Base-by-base conservation (phyloP, 75 land plant species). In the Isoetes taiwanensis region DNA sequence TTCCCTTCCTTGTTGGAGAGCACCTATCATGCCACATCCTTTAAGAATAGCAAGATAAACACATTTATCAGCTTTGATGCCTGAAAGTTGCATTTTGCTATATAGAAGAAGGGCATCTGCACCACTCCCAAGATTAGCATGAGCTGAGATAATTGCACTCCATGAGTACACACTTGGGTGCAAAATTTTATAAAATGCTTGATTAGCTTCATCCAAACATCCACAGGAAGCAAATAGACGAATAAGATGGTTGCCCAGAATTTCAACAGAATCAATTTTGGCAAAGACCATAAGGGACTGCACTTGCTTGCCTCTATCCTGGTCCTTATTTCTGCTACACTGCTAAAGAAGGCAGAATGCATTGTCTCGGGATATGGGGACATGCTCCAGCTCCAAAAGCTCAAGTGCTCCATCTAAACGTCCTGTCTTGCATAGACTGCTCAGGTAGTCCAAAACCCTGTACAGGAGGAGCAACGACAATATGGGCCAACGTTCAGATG, bases 81-180 rank as follows among this genome's bases (percentile, higher is more conserved):
- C 12, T 2, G 28, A 28, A 29, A 2, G 2, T 11, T 3, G 3
- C 55, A 53, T 53, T 16, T 26, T 4, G 8, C 30, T 3, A 26
- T 53, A 53, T 14, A 53, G 4, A 19, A 11, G 8, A 16, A 53
- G 6, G 8, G 55, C 55, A 11, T 16, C 9, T 26, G 6, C 55
- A 26, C 55, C 16, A 11, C 30, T 29, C 55, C 28, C 28, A 27
- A 28, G 24, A 4, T 27, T 53, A 8, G 26, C 10, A 26, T 53
- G 28, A 2, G 26, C 55, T 3, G 30, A 32, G 30, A 26, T 21
- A 4, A 53, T 53, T 26, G 28, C 55, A 26, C 28, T 53, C 55
- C 55, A 53, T 6, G 55, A 29, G 30, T 27, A 53, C 28, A 53
- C 55, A 53, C 30, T 53, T 4, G 55, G 55, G 4, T 26, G 10